Evolutionary conservation across 2,329 filamentous ascomycete species (phyloP).

Genomic region (Nemania sp.): DNA sequence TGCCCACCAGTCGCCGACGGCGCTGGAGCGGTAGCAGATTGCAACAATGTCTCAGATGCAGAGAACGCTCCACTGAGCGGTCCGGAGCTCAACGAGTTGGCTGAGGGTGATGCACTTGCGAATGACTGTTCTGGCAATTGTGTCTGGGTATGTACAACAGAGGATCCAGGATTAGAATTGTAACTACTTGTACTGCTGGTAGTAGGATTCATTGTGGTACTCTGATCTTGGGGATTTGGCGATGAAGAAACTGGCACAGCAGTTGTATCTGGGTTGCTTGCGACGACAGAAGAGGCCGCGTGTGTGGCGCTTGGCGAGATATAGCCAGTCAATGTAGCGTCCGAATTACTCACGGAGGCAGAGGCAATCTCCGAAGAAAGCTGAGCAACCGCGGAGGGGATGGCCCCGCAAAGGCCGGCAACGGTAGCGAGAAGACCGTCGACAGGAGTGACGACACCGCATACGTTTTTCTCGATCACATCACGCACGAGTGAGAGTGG

Average conservation of each 20-base stretch:
- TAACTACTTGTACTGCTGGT: neutral
- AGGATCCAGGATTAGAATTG: neutral
- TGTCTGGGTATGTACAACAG: no score
- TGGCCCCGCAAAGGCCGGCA: conserved; percentile 32
- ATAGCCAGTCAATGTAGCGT: conserved; percentile 19
- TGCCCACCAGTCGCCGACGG: neutral
- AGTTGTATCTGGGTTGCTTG: neutral
- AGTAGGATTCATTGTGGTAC: conserved; percentile 4
- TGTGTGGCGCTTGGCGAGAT: conserved; percentile 5
- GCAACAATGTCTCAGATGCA: neutral
- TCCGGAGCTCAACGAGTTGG: neutral
- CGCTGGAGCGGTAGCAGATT: conserved; percentile 1
- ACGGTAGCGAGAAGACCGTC: conserved; percentile 33
- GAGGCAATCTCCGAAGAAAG: conserved; percentile 19
- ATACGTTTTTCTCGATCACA: conserved; percentile 32
- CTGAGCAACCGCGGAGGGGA: conserved; percentile 26
- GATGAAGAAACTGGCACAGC: neutral
- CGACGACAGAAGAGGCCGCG: neutral
- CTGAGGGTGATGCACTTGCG: neutral
- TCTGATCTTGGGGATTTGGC: neutral
- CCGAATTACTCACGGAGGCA: conserved; percentile 11
- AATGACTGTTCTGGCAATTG: neutral
- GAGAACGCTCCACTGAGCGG: neutral
- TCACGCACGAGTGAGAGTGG: conserved; percentile 29
- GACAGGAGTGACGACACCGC: conserved; percentile 29